Base-by-base conservation (phyloP, 2,329 filamentous ascomycete species). In the Cercospora berteroae region DNA sequence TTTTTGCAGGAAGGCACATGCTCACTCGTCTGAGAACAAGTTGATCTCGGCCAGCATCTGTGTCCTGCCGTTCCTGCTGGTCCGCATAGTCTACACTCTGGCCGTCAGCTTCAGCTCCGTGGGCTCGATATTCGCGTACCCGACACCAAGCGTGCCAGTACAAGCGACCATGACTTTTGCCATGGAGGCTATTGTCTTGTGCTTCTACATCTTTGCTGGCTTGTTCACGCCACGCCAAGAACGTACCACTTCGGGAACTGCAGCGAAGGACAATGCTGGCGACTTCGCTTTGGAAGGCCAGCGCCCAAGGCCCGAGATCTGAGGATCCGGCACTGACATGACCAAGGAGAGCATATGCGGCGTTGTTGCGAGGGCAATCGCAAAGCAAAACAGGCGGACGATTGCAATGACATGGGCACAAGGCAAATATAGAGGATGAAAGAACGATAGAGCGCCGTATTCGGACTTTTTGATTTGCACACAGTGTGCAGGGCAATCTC, bases 11-110 rank as follows among this genome's bases (percentile, higher is more conserved):
- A 27, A 57, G 12, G 36, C 63, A 13, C 67, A 64, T 29, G 64
- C 72, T 9, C 67, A 65, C 18, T 10, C 44, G 7, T 29, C 50
- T 5, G 72, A 73, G 36, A 64, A 64, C 20, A 66, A 66, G 27
- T 70, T 77, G n/a, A 8, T 73, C 20, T 57, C 67, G 59, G 71
- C 75, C n/a, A 67, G 66, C 52, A 42, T 76, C 68, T 25, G 70
- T 68, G 69, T 73, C 44, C 25, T 77, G 66, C 68, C 75, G 27
- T 65, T 77, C 67, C 60, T 78, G 55, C 48, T 77, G 73, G 64
- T 80, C 73, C n/a, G 79, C 75, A 65, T 81, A 73, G 64, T 80
- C 74, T 70, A 80, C 74, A 69, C 75, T 44, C 61, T 75, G 12
- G 60, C 67, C 3, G 65, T 68, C 10, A 65, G 63, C 25, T 76